Base-by-base conservation (phyloP, 2,329 filamentous ascomycete species). In the Penicillium italicum region DNA sequence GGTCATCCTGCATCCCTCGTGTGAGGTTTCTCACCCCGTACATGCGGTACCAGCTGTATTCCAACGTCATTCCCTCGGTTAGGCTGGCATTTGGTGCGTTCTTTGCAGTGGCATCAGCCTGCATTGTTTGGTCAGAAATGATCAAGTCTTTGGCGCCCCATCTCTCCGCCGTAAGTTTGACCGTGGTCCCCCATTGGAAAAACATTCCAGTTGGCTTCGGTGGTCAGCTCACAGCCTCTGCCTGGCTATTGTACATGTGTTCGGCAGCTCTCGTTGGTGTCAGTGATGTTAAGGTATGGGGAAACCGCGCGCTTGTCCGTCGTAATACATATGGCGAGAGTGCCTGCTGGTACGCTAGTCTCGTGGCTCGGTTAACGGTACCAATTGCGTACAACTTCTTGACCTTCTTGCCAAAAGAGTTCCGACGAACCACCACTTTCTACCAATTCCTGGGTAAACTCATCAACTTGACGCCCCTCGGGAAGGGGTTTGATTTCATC, bases 181-280 rank as follows among this genome's bases (percentile, higher is more conserved):
- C 80, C 47, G 72, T 84, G 40, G 77, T 88, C 65, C 89, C 92
- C 61, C 87, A 87, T 70, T 82, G 84, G 34, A 85, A 85, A 38
- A 83, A 86, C 54, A 87, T 87, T 26, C 85, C 89, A 54, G 86
- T 97, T 58, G 90, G 90, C 18, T 91, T 97, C 64, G 88, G 87
- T 2, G 91, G 91, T 5, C 94, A 99, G 71, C 72, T 91, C 42
- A 87, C 93, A 46, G 89, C 93, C 0, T 87, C 91, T 2, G 78
- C 85, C 14, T 99, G 94, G 94, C 87, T 99, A 58, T 80, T 92
- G 55, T 99, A 99, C 78, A 99, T 99, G 94, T 96, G 90, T 72
- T 81, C 89, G 14, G 91, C 91, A 44, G 91, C 94, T 5, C 83
- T 97, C 48, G 89, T 85, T 55, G 92, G 91, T 8, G 87, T 99